Evolutionary conservation across 2,329 filamentous ascomycete genomes (phyloP), one percentile per base, ranked within the genome.

Genomic region (Colletotrichum sublineola): DNA sequence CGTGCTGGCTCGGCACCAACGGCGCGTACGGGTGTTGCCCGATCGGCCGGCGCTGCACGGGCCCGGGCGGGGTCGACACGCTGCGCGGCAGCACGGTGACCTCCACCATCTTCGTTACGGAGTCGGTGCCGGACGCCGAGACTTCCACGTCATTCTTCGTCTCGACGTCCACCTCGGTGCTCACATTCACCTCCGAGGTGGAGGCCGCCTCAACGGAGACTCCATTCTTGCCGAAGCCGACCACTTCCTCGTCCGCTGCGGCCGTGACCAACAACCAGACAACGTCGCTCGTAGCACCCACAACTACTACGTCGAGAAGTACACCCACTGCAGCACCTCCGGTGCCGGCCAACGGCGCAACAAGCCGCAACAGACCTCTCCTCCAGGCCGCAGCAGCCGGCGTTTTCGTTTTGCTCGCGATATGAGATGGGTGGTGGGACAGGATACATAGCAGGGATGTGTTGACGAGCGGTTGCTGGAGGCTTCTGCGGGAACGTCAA

Each of bases 1-100:
- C 67, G 48, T 81, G 80, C 69, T 64, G 74, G 68, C 72, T 79
- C 3, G 79, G 75, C 18, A 58, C 62, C 52, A 80, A 79, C 56
- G 67, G 73, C 48, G 40, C 76, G 57, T 80, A 78, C 52, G 76
- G 75, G 4, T 81, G 80, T 75, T 81, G 80, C 68, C 76, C 76
- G 15, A 67, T 74, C 6, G 80, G 80, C 1, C 65, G 74, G 33
- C 56, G 57, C 33, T 81, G 80, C 74, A 65, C 66, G 48, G 80
- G 78, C 12, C 68, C 69, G 3, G 79, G 78, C 6, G 78, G 77
- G 42, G 76, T 76, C 15, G 76, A 63, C 31, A 68, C 73, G 38
- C 44, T 24, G 36, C 64, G 57, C 62, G 70, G 58, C 24, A 33
- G 53, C 52, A 62, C 42, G 5, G 46, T 61, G 31, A 67, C 55